Percentiles rank a stretch among this genome's conserved stretches.
Evolutionary conservation across 768 basidiomycete species (phyloP).

Genomic region (Chiua virens): DNA sequence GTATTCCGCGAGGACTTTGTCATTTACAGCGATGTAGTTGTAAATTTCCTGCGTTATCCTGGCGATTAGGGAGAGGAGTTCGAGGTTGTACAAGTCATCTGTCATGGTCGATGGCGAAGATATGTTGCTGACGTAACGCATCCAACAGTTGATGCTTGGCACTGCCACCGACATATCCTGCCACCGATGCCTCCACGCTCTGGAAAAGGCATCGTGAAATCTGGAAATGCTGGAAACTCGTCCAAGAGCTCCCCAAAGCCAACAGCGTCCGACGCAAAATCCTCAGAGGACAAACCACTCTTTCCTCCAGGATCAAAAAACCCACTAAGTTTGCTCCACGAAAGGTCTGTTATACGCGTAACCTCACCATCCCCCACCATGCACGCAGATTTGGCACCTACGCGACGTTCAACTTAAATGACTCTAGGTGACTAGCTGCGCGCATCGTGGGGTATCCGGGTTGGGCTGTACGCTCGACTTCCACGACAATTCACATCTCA

Average conservation of each 20-base stretch:
- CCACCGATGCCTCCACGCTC: slow-evolving; percentile 52
- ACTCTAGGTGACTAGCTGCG: neutral
- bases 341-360: slow-evolving; percentile 49
- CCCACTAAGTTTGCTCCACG: slow-evolving; percentile 75
- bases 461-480: neutral
- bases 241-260: slow-evolving; percentile 51
- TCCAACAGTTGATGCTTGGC: no score
- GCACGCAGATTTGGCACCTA: neutral
- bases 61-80: slow-evolving; percentile 86
- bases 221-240: slow-evolving; percentile 89
- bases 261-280: slow-evolving; percentile 11
- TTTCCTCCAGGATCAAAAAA: slow-evolving; percentile 87
- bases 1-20: slow-evolving; percentile 95
- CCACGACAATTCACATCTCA: neutral
- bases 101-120: slow-evolving; percentile 48
- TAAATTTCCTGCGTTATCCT: slow-evolving; percentile 92
- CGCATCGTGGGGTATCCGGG: neutral
- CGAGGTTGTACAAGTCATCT: slow-evolving; percentile 89
- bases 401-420: neutral
- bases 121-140: slow-evolving; percentile 21
- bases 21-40: slow-evolving; percentile 81
- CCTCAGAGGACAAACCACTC: slow-evolving; percentile 51
- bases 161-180: neutral
- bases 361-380: neutral
- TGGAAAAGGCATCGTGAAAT: slow-evolving; percentile 73